Percentiles rank a stretch among this genome's conserved stretches.
phyloP scores from a whole-genome alignment of 177 flowering plant species.

The Vitis hybrid region DNA sequence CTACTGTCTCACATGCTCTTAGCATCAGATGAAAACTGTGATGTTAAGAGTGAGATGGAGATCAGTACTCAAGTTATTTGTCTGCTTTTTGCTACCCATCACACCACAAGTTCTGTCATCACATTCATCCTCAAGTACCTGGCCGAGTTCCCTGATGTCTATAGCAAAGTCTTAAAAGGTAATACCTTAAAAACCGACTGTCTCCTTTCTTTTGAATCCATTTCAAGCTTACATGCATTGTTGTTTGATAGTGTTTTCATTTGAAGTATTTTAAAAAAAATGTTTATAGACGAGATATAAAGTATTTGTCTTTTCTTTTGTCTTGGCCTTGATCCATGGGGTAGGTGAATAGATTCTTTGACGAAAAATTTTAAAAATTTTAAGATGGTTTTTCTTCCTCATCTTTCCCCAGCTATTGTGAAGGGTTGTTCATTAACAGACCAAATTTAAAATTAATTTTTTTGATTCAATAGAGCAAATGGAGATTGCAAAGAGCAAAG shows the following conservation, averaged over 20 bases:
- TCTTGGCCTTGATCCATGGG: too few species aligned
- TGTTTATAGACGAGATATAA: too few species aligned
- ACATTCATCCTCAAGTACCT: slow-evolving; percentile 21
- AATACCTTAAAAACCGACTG: background rate
- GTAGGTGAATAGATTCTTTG: too few species aligned
- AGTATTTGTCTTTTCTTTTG: too few species aligned
- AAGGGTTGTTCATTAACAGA: too few species aligned
- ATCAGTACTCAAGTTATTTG: slow-evolving; percentile 17
- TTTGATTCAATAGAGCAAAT: slow-evolving; percentile 13
- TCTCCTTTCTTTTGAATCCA: too few species aligned
- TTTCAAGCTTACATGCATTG: background rate
- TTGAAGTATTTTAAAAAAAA: too few species aligned
- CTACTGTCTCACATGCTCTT: slow-evolving; percentile 17
- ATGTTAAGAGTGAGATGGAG: slow-evolving; percentile 21
- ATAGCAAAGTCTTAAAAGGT: slow-evolving; percentile 24
- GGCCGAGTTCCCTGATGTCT: slow-evolving; percentile 24
- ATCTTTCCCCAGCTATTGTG: too few species aligned
- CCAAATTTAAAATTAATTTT: too few species aligned
- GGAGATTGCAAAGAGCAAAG: slow-evolving; percentile 18
- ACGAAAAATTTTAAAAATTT: too few species aligned
- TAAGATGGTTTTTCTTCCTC: too few species aligned
- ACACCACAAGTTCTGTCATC: slow-evolving; percentile 15
- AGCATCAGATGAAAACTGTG: slow-evolving; percentile 13
- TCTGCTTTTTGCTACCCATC: slow-evolving; percentile 22
- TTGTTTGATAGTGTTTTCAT: too few species aligned